Percentiles rank a stretch among this genome's conserved stretches.
These are phyloP conservation scores for Rhodomyrtus psidioides DNA, from an alignment of 441 rosid genomes.

Conservation along the genomic window DNA sequence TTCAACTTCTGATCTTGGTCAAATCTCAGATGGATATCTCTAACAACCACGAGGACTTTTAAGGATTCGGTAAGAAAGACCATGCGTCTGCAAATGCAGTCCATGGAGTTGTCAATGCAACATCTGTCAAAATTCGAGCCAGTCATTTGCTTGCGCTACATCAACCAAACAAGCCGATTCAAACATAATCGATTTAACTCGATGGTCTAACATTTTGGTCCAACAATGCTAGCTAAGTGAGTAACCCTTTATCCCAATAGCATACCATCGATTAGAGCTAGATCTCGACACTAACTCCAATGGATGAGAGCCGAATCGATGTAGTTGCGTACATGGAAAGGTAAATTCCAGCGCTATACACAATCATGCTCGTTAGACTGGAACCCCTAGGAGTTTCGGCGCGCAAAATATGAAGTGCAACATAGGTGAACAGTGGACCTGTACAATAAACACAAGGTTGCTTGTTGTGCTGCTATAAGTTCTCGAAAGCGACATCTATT, in stretches of 20 bases:
- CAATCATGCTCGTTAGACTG: too few relatives aligned
- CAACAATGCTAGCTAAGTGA: background rate
- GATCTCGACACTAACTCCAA: too few relatives aligned
- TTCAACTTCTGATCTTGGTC: background rate
- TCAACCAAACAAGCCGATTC: background rate
- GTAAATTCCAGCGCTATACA: too few relatives aligned
- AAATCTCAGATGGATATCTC: background rate
- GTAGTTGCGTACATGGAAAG: too few relatives aligned
- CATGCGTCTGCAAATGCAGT: background rate
- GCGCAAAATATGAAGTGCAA: too few relatives aligned
- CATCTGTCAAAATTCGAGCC: background rate
- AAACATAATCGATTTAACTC: background rate
- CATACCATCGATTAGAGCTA: background rate
- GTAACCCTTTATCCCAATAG: background rate
- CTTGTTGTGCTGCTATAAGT: too few relatives aligned
- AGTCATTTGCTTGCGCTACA: background rate
- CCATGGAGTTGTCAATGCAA: background rate
- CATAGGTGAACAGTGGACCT: too few relatives aligned
- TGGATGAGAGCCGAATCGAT: too few relatives aligned
- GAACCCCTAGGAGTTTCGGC: too few relatives aligned
- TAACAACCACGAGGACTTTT: background rate
- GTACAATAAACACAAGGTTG: too few relatives aligned
- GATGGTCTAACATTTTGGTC: background rate
- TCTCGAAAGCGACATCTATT: too few relatives aligned
- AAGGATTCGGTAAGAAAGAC: background rate